Base-by-base conservation (phyloP, 176 grass and related monocot species). In the Cenchrus fungigraminus region DNA sequence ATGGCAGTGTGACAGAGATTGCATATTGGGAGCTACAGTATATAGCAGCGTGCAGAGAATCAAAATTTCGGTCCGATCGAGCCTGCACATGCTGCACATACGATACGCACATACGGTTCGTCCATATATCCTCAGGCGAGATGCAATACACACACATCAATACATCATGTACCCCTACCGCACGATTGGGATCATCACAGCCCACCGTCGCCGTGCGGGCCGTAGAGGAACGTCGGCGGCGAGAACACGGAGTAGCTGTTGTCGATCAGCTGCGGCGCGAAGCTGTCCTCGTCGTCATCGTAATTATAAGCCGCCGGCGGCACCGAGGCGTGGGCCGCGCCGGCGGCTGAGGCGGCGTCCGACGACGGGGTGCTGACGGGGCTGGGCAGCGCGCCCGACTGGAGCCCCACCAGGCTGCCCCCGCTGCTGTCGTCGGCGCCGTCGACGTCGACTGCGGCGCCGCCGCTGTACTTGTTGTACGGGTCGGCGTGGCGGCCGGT, bases 401-500 rank as follows among this genome's bases (percentile, higher is more conserved):
- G 79, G 52, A 68, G 9, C 46, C 49, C 80, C 28, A n/a, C 84
- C 37, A 9, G 19, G 49, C 59, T 74, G 29, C 45, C 78, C 3
- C 57, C 73, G 74, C 68, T 77, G 77, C 13, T 61, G 74, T 32
- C 57, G 15, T 37, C 57, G 64, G 15, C 74, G 46, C 7, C 57
- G 57, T 47, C 79, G 37, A 40, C 62, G 28, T 42, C 34, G 22
- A 1, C 43, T 57, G 62, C 51, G 49, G 69, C 70, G 12, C 22
- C 19, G 67, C 65, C 68, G 46, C 45, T 12, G 83, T 87, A 81
- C 79, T 91, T 89, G 66, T 91, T 89, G 66, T 83, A 90, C 32
- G 75, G 85, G 44, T 94, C 88, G 49, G 91, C 81, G 82, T 97
- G 37, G 45, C 89, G 90, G 76, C 94, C 94, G 60, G 94, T 97